A percentile compares a stretch with the other conserved stretches of the same genome.
phyloP scores from a whole-genome alignment of 1,284 basidiomycete species.

The Apiotrichum gracile region DNA sequence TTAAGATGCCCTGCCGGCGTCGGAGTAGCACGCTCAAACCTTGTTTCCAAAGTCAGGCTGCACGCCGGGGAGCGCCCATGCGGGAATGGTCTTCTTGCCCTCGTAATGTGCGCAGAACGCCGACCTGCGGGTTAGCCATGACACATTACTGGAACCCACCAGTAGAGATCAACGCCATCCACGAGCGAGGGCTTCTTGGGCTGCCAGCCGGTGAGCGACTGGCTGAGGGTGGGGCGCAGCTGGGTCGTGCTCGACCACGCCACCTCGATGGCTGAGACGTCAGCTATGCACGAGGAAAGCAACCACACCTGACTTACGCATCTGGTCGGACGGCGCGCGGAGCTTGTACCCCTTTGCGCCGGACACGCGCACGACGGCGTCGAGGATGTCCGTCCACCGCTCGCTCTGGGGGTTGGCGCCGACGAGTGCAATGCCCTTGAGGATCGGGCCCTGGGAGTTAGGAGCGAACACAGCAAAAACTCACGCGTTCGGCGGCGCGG shows the following conservation, averaged over 20 bases:
- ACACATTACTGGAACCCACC: constrained; percentile 5
- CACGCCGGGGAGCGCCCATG: constrained; percentile 18
- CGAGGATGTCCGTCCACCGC: constrained; percentile 50
- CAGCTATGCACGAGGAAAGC: constrained; percentile 4
- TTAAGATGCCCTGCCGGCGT: too few species aligned
- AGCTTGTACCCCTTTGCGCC: constrained; percentile 37
- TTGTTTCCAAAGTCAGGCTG: not conserved
- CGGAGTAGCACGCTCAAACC: too few species aligned
- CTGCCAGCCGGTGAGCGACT: constrained; percentile 52
- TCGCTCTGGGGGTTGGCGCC: constrained; percentile 51
- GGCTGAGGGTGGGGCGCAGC: constrained; percentile 50
- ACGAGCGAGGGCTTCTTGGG: constrained; percentile 51
- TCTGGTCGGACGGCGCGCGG: constrained; percentile 14
- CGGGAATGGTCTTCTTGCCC: constrained; percentile 18
- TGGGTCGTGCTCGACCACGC: constrained; percentile 18
- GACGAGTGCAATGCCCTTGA: constrained; percentile 51
- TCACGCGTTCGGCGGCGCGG: constrained; percentile 48
- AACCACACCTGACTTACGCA: constrained; percentile 7
- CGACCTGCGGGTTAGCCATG: not conserved
- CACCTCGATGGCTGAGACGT: constrained; percentile 38
- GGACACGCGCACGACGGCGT: constrained; percentile 49
- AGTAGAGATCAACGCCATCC: constrained; percentile 53
- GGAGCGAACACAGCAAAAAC: constrained; percentile 1
- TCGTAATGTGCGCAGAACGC: constrained; percentile 16
- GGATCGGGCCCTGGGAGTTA: constrained; percentile 32